Evolutionary conservation across 441 rosid species (phyloP).

Genomic region (Kokia cookei): DNA sequence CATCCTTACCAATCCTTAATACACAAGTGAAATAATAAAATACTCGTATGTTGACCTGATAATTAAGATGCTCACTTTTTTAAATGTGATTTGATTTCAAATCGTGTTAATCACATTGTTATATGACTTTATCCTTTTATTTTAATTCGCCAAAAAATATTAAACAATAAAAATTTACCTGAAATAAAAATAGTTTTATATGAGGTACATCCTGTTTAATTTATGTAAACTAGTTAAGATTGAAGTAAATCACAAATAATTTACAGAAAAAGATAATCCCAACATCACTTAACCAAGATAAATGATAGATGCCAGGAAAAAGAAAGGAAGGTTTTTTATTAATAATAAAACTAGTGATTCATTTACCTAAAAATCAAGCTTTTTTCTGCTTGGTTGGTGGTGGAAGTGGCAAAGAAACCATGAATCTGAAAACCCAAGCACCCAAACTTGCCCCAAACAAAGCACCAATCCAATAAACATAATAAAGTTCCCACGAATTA

Average conservation of each 20-base stretch:
- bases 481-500: constrained; percentile 22
- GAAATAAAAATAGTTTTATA: too few species aligned
- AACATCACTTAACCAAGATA: background rate
- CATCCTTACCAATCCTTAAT: too few species aligned
- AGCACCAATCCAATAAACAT: constrained; percentile 29
- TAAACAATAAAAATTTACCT: too few species aligned
- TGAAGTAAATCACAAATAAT: background rate
- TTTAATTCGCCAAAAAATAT: too few species aligned
- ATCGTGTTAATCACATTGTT: too few species aligned
- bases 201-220: background rate
- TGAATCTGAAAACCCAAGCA: constrained; percentile 22
- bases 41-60: too few species aligned
- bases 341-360: background rate
- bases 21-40: too few species aligned
- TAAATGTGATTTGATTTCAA: too few species aligned
- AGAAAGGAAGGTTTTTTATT: too few species aligned
- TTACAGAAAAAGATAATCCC: background rate
- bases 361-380: constrained; percentile 11
- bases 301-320: background rate
- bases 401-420: constrained; percentile 20
- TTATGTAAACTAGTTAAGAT: background rate
- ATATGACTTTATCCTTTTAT: too few species aligned
- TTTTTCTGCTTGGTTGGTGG: constrained; percentile 20
- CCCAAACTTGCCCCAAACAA: constrained; percentile 28
- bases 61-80: too few species aligned